A percentile compares a stretch with the other conserved stretches of the same genome.
Conservation (phyloP, 352 stramenopile species). For the Phytophthora uliginosa region DNA sequence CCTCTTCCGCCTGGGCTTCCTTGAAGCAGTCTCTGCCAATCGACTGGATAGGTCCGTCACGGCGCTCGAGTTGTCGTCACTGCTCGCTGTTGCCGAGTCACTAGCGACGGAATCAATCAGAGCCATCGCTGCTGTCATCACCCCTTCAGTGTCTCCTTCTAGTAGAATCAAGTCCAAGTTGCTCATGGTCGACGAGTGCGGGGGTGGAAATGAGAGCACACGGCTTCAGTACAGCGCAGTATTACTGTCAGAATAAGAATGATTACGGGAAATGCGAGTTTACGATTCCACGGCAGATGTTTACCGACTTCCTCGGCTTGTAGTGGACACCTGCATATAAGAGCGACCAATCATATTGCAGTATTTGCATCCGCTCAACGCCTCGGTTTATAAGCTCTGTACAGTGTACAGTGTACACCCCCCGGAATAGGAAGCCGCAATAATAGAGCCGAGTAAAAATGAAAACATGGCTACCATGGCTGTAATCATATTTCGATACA, state of each 20-base stretch:
- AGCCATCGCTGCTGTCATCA: background rate
- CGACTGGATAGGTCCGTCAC: too few relatives aligned
- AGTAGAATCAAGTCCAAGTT: constrained; percentile 7
- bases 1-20: constrained; percentile 6
- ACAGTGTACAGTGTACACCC: too few relatives aligned
- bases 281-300: background rate
- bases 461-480: too few relatives aligned
- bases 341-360: too few relatives aligned
- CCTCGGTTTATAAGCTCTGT: too few relatives aligned
- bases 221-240: background rate
- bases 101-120: constrained; percentile 2
- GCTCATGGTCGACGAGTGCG: constrained; percentile 3
- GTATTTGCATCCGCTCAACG: too few relatives aligned
- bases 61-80: background rate
- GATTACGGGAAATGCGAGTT: background rate
- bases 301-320: background rate
- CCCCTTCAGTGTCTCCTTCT: background rate
- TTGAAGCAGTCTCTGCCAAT: background rate
- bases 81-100: background rate
- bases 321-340: too few relatives aligned
- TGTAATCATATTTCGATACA: too few relatives aligned
- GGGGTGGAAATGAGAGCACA: background rate
- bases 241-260: too few relatives aligned
- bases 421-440: too few relatives aligned
- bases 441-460: too few relatives aligned